Percentiles rank a stretch among this genome's conserved stretches.
Evolutionary conservation across 2,329 filamentous ascomycete species (phyloP).

Genomic region (Pestalotiopsis fici): DNA sequence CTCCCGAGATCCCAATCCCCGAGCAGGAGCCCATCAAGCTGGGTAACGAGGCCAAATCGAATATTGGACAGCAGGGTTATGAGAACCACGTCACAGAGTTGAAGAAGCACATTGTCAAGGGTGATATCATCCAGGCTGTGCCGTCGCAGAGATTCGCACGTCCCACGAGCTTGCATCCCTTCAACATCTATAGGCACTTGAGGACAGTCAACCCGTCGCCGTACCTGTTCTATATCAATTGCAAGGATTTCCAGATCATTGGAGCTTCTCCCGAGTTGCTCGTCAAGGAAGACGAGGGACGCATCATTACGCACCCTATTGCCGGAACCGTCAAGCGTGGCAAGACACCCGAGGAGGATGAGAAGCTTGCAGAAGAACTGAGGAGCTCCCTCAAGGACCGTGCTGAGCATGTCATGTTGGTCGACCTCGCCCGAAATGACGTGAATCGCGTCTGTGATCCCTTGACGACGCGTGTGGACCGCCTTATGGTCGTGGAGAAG

Average conservation of each 20-base stretch:
- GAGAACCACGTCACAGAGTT: conserved; percentile 83
- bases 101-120: conserved; percentile 87
- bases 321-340: conserved; percentile 93
- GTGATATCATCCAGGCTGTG: conserved; percentile 97
- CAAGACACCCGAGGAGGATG: conserved; percentile 78
- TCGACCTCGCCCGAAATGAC: conserved; percentile 94
- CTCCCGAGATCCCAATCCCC: conserved; percentile 76
- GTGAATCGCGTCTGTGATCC: conserved; percentile 95
- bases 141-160: conserved; percentile 91
- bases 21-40: conserved; percentile 72
- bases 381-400: conserved; percentile 84
- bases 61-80: conserved; percentile 87
- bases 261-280: conserved; percentile 94
- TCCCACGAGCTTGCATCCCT: conserved; percentile 88
- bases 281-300: conserved; percentile 83
- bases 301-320: conserved; percentile 95
- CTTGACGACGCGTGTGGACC: conserved; percentile 83
- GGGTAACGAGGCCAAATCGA: conserved; percentile 82
- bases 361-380: conserved; percentile 74
- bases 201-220: conserved; percentile 97
- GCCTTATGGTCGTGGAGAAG: conserved; percentile 89
- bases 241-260: conserved; percentile 89
- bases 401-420: conserved; percentile 95
- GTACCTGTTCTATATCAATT: conserved; percentile 95
- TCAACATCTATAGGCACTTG: conserved; percentile 96